Conservation (phyloP, 2,329 filamentous ascomycete species). For the Helicocarpus griseus region DNA sequence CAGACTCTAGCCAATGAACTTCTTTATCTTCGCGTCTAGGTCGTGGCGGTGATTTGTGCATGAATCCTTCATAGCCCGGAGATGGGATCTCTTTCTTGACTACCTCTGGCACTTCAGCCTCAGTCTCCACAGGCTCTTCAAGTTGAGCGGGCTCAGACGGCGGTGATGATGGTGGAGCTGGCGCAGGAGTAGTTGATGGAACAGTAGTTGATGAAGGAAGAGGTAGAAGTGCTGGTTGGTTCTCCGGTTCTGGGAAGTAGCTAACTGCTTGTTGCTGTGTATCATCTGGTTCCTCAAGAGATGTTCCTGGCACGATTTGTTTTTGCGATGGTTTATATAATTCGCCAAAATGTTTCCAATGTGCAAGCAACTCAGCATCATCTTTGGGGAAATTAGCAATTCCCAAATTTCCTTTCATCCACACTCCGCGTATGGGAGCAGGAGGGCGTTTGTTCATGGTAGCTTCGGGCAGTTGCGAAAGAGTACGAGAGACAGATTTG, state of each 20-base stretch:
- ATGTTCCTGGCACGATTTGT: too few species aligned
- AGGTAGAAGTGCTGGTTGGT: not conserved
- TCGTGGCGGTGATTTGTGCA: not conserved
- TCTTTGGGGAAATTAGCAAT: not conserved
- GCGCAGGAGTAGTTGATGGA: not conserved
- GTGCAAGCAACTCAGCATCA: not conserved
- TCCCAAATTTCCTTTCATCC: not conserved
- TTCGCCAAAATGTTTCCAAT: not conserved
- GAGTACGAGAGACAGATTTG: not conserved
- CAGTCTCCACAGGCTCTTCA: not conserved
- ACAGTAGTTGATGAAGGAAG: too few species aligned
- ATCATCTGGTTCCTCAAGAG: too few species aligned
- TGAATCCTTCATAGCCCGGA: not conserved
- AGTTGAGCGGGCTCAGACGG: not conserved
- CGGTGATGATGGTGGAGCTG: not conserved
- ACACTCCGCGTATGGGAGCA: not conserved
- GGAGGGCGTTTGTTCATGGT: not conserved
- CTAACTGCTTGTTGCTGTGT: too few species aligned
- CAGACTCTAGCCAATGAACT: constrained; percentile 6
- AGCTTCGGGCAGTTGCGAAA: not conserved
- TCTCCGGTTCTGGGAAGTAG: not conserved
- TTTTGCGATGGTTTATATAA: too few species aligned
- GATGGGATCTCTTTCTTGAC: not conserved
- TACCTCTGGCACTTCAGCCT: not conserved
- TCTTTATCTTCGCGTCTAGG: not conserved